These are phyloP conservation scores for Helotiales sp. DNA, from an alignment of 2,329 filamentous ascomycete species.

Conservation along the genomic window DNA sequence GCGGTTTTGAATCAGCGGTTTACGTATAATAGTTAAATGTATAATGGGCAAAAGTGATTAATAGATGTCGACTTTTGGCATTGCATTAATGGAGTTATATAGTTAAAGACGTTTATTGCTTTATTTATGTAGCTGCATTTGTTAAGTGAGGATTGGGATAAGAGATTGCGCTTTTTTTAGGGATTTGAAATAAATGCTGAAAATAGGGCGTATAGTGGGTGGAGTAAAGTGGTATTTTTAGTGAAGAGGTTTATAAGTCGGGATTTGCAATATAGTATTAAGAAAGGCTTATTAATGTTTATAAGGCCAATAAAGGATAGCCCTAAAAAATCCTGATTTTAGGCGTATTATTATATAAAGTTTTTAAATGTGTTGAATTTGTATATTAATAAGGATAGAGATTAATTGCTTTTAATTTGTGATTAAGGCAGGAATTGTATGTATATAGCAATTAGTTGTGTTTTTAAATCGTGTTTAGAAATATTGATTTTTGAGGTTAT, in stretches of 20 bases:
- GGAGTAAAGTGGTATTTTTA: constrained; percentile 23
- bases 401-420: not conserved
- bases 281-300: constrained; percentile 15
- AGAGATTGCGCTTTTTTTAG: constrained; percentile 24
- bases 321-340: not conserved
- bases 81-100: too few relatives aligned
- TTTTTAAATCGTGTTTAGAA: not conserved
- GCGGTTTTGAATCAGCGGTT: too few relatives aligned
- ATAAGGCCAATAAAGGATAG: constrained; percentile 2
- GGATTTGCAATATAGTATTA: constrained; percentile 4
- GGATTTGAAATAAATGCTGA: constrained; percentile 13
- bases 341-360: too few relatives aligned
- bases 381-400: not conserved
- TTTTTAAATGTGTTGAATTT: not conserved
- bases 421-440: not conserved
- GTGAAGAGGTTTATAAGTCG: constrained; percentile 11
- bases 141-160: too few relatives aligned
- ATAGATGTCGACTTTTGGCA: too few relatives aligned
- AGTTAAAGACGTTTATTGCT: too few relatives aligned
- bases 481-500: not conserved
- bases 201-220: constrained; percentile 11
- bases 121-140: too few relatives aligned
- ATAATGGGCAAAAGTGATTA: too few relatives aligned
- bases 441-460: not conserved
- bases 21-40: too few relatives aligned